Conservation (phyloP, 164 flowering plant species). For the Nelumbo lutea region DNA sequence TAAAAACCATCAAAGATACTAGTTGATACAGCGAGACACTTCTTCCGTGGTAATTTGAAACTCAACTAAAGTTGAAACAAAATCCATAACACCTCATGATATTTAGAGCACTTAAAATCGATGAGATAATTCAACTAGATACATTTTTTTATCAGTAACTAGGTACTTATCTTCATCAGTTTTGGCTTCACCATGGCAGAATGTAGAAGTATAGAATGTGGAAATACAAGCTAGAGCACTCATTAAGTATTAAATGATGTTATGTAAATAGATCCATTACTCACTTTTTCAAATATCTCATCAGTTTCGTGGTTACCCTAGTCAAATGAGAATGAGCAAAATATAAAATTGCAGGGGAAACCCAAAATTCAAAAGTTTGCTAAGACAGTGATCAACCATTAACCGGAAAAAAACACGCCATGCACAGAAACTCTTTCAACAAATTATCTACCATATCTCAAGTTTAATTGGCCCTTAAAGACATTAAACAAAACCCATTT, state of each 20-base stretch:
- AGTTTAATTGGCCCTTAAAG: neutral
- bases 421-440: neutral
- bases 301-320: too few relatives aligned
- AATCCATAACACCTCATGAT: neutral
- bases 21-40: neutral
- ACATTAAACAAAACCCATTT: constrained; percentile 7
- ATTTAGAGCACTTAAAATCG: neutral
- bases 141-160: too few relatives aligned
- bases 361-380: neutral
- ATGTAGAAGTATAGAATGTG: neutral
- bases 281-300: too few relatives aligned
- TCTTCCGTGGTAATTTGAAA: neutral
- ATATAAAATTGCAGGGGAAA: neutral
- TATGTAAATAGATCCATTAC: too few relatives aligned
- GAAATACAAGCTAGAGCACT: too few relatives aligned
- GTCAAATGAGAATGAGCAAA: neutral
- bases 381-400: neutral
- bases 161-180: too few relatives aligned
- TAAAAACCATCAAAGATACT: neutral
- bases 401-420: neutral
- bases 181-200: neutral
- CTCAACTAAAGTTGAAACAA: neutral
- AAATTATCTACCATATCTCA: neutral
- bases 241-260: too few relatives aligned
- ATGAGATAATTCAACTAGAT: neutral